A percentile compares a stretch with the other conserved stretches of the same genome.
These are phyloP conservation scores for Thermoascus crustaceus DNA, from an alignment of 2,329 filamentous ascomycete genomes.

Conservation along the genomic window DNA sequence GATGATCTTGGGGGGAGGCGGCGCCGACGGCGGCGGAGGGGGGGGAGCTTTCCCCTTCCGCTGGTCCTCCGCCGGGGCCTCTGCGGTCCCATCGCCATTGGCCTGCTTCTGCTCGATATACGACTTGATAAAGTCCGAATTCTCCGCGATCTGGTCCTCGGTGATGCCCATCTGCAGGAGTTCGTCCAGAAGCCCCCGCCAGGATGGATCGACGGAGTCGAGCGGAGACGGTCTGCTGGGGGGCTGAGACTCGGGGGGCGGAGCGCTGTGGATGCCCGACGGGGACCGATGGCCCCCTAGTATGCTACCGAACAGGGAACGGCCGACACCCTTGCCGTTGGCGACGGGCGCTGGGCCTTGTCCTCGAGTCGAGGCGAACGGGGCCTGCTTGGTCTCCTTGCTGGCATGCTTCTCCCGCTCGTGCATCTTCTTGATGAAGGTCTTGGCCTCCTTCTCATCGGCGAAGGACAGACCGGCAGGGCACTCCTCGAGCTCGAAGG, in stretches of 20 bases:
- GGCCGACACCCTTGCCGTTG: constrained; percentile 40
- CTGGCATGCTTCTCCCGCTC: constrained; percentile 92
- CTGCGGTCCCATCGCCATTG: constrained; percentile 34
- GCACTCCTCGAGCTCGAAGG: constrained; percentile 91
- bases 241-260: constrained; percentile 24
- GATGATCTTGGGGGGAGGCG: constrained; percentile 38
- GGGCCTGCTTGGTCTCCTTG: constrained; percentile 72
- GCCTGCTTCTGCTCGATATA: constrained; percentile 59
- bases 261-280: constrained; percentile 5
- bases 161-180: constrained; percentile 58
- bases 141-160: constrained; percentile 58
- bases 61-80: constrained; percentile 40
- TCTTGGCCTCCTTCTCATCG: constrained; percentile 95
- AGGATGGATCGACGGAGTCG: constrained; percentile 55
- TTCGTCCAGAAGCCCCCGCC: constrained; percentile 54
- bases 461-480: constrained; percentile 83
- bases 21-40: constrained; percentile 51
- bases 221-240: constrained; percentile 40
- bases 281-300: constrained; percentile 37
- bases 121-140: constrained; percentile 60
- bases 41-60: constrained; percentile 49
- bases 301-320: constrained; percentile 45
- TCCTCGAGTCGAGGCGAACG: constrained; percentile 53
- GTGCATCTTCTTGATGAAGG: constrained; percentile 95
- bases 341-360: constrained; percentile 36